Evolutionary conservation across 163 green algal genomes (phyloP), one percentile per base, ranked within the genome.

Genomic region (Scenedesmus sp.): DNA sequence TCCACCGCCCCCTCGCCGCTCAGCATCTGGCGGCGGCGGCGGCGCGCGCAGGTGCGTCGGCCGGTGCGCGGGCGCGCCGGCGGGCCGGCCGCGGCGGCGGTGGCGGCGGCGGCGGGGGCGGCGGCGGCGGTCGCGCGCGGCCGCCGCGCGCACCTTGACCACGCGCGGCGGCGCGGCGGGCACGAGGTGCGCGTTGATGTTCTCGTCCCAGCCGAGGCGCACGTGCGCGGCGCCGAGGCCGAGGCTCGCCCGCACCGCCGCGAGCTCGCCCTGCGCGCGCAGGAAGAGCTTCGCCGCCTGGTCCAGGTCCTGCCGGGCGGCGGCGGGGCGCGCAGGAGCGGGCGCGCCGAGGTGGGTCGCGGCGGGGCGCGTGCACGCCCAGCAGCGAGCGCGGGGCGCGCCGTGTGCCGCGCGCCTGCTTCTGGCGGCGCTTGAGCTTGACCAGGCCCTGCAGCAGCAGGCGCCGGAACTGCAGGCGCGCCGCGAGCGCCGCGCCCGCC

Each of bases 161-260:
- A 74, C 54, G 0, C 84, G 70, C 31, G 84, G 84, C 3, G 84
- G 84, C 44, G 78, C 81, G 0, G 84, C 77, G 3, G 77, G 77
- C 33, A 85, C 57, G 29, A 89, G 64, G 81, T 89, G 82, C 9
- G 63, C 65, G 64, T 87, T 87, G 14, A 83, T 60, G 14, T 67
- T 60, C 22, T 58, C 47, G 36, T 77, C 67, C 58, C 39, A 77
- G 18, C 44, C 72, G 13, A 72, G 29, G 14, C 34, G 34, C 4
- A 60, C 53, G 36, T 75, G 42, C 11, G 11, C 0, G 5, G 22
- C 42, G 1, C 17, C 63, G 10, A 71, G 24, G 4, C 22, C n/a
- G 53, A 64, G 15, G 48, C 56, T 63, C 26, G 33, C 29, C 24
- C 54, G 51, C 14, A 83, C 56, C 13, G 2, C 9, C 4, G 29